Conservation (phyloP, 495 filamentous ascomycete species). For the Penicillium odoratum region DNA sequence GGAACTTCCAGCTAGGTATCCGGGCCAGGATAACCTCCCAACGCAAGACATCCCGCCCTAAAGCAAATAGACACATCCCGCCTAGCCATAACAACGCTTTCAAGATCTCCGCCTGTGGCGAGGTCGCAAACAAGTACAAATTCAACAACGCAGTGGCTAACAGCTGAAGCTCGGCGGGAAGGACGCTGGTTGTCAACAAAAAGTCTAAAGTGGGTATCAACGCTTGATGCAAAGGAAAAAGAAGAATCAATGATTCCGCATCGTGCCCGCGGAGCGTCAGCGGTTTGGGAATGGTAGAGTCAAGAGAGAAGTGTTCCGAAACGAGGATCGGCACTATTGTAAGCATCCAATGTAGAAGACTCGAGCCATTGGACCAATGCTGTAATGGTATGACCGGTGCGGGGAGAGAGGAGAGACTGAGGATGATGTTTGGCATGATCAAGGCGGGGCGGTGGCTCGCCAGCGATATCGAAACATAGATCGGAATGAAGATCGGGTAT, state of each 20-base stretch:
- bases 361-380: conserved; percentile 52
- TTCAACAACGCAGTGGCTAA: conserved; percentile 82
- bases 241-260: conserved; percentile 62
- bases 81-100: conserved; percentile 86
- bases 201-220: conserved; percentile 71
- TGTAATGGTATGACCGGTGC: conserved; percentile 66
- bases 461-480: conserved; percentile 78
- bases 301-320: conserved; percentile 44
- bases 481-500: conserved; percentile 76
- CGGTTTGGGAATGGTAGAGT: conserved; percentile 29
- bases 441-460: conserved; percentile 53
- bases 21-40: conserved; percentile 85
- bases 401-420: conserved; percentile 78
- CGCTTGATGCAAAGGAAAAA: conserved; percentile 86
- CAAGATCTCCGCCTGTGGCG: conserved; percentile 82
- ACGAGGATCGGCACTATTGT: conserved; percentile 61
- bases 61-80: conserved; percentile 70
- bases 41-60: conserved; percentile 72
- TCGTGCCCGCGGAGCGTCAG: conserved; percentile 46
- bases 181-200: conserved; percentile 82
- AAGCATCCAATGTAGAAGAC: conserved; percentile 70
- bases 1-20: conserved; percentile 89
- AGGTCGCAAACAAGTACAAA: conserved; percentile 70
- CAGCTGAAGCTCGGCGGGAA: conserved; percentile 83
- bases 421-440: conserved; percentile 75